Evolutionary conservation across 768 basidiomycete genomes (phyloP), one percentile per base, ranked within the genome.

Genomic region (Boletus pseudo-olivaceus): DNA sequence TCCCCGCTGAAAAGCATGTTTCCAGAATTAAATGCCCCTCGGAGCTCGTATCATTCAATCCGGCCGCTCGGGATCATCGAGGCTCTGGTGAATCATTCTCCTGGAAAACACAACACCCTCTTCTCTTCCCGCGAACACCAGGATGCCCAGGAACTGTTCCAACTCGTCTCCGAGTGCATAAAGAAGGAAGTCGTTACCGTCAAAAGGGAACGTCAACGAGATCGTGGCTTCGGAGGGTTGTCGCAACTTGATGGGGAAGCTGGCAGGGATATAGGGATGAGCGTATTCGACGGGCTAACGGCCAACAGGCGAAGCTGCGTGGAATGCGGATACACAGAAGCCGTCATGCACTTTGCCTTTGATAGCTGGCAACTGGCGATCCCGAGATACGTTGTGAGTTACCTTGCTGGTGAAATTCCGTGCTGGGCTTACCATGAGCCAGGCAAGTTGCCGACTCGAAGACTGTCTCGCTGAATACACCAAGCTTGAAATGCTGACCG

Each of bases 131-230:
- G 92, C 12, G 93, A 97, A 67, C 96, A 98, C 68, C 96, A 98
- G 73, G 96, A 98, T 68, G 96, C 96, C 5, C 96, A 98, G 66
- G 96, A 98, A 67, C 80, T 98, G n/a, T 98, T 97, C 74, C 88
- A 96, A 62, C 84, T 98, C 32, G 76, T 98, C 9, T 88, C 93
- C 1, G 93, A 95, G 68, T 89, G 85, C 49, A 78, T 98, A 61
- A 92, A 92, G 72, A 87, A 85, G 56, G 96, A 98, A 68, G 78
- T 85, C n/a, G 66, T 73, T 2, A 80, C 85, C 2, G 81, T 97
- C 1, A 84, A 87, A 51, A 80, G 78, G 42, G 92, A 95, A 67
- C 81, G 82, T 3, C 74, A 77, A 41, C 77, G 84, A 39, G 85
- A 92, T 65, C 79, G 84, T 45, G 90, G 92, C 7, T 73, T 93